phyloP scores from a whole-genome alignment of 2,329 filamentous ascomycete species.

The Epichloe amarillans region DNA sequence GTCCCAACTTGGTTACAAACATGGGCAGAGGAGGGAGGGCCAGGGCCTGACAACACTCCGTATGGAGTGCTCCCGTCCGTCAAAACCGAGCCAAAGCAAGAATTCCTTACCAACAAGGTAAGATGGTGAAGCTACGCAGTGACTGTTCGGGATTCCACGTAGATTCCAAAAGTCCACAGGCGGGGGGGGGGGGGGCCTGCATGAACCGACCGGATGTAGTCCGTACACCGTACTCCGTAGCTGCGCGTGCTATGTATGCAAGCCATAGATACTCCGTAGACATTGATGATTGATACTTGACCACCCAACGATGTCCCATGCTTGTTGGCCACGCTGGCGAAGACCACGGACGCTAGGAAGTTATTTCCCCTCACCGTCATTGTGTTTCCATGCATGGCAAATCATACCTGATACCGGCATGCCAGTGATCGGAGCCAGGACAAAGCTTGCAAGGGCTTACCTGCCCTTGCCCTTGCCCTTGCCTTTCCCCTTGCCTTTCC shows the following conservation, averaged over 20 bases:
- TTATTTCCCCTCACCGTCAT: not conserved
- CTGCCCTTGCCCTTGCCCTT: not conserved
- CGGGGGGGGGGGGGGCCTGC: slow-evolving; percentile 2
- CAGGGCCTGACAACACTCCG: not conserved
- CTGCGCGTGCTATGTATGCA: slow-evolving; percentile 11
- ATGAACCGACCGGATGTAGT: slow-evolving; percentile 7
- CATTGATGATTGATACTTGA: not conserved
- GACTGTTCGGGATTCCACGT: not conserved
- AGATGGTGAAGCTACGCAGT: not conserved
- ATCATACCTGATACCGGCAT: slow-evolving; percentile 2
- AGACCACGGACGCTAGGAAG: not conserved
- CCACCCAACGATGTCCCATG: too few relatives aligned
- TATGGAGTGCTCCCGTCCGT: not conserved
- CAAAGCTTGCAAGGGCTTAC: not conserved
- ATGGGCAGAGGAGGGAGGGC: not conserved
- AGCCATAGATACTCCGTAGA: slow-evolving; percentile 7
- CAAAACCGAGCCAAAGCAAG: not conserved
- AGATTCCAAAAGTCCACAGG: not conserved
- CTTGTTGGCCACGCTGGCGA: not conserved
- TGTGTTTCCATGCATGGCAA: not conserved
- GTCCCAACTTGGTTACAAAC: not conserved
- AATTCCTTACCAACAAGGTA: not conserved
- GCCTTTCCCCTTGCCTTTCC: too few relatives aligned
- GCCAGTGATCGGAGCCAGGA: slow-evolving; percentile 1
- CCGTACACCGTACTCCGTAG: not conserved